Evolutionary conservation across 495 filamentous ascomycete species (phyloP), one percentile per base, ranked within the genome.

Genomic region (Delitschia confertaspora): DNA sequence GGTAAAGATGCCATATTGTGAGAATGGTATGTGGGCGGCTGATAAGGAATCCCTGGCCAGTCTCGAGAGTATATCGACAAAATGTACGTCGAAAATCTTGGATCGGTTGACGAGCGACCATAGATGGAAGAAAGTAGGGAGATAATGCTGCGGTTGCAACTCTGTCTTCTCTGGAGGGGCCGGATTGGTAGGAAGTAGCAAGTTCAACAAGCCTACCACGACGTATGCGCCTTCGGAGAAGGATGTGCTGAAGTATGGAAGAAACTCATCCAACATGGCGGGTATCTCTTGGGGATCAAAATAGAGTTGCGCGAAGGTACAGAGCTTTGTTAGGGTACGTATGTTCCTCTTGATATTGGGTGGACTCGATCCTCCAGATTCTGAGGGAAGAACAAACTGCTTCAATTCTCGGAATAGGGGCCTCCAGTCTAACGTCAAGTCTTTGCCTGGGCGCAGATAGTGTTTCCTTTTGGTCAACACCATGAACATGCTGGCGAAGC

Each of bases 401-500:
- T 95, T 96, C 32, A 96, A 61, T 58, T 96, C 88, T 47, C 85
- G 83, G 75, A 80, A 96, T 16, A 99, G 69, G 27, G 87, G 88
- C 54, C 75, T 78, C 91, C 91, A 99, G 60, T 95, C 88, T 37
- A 99, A 66, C 8, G 70, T 70, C n/a, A 99, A 68, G 55, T 99
- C 93, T 51, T 85, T 82, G 42, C 82, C 80, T 0, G 88, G 84
- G 54, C 81, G 82, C 25, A 99, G 74, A 58, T 95, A 95, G 64
- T 99, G 91, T 63, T 93, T 95, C 57, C 86, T 86, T 69, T 91
- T 91, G 30, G 85, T 89, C 50, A 99, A 67, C 11, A 83, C 76
- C 65, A 94, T 87, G 53, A 95, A 91, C 87, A 95, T 95, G 73
- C 82, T 91, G 8, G 88, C 75, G 60, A 99, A 99, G 42, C 91